These are phyloP conservation scores for Yarrowia sp. DNA, from an alignment of 805 yeast genomes.

Conservation along the genomic window DNA sequence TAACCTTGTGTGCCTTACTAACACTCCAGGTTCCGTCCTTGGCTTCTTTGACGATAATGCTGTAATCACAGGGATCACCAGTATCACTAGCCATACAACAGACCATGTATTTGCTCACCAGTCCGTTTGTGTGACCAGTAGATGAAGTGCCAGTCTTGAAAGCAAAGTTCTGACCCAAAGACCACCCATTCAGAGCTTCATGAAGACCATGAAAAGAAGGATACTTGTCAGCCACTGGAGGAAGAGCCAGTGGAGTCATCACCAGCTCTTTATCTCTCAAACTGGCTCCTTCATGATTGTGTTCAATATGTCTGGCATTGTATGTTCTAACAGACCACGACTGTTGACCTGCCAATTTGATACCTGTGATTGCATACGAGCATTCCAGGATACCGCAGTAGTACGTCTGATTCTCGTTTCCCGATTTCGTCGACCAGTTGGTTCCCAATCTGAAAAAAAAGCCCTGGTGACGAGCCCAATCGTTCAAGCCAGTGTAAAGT, in stretches of 20 bases:
- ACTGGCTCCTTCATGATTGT: constrained; percentile 8
- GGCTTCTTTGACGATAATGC: constrained; percentile 18
- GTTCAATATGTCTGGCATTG: constrained; percentile 20
- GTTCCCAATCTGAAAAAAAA: constrained; percentile 23
- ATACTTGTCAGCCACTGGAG: neutral
- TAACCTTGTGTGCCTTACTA: constrained; percentile 6
- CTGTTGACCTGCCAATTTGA: neutral
- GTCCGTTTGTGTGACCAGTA: constrained; percentile 10
- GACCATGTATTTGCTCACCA: constrained; percentile 26
- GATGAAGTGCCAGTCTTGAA: constrained; percentile 24
- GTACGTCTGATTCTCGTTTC: constrained; percentile 17
- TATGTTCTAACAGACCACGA: constrained; percentile 16
- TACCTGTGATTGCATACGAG: constrained; percentile 14
- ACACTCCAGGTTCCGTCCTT: constrained; percentile 7
- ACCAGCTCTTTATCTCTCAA: neutral
- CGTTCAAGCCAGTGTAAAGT: constrained; percentile 8
- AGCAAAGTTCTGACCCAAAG: neutral
- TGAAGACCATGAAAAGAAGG: constrained; percentile 6
- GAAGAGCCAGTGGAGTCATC: neutral
- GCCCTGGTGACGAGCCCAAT: constrained; percentile 22
- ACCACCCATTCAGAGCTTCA: constrained; percentile 12
- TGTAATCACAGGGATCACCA: constrained; percentile 13
- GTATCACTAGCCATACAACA: constrained; percentile 9
- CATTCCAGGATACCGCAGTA: constrained; percentile 10
- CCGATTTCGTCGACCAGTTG: constrained; percentile 17